Conservation (phyloP, 371 early-diverging fungal species). For the Mortierella polycephala region DNA sequence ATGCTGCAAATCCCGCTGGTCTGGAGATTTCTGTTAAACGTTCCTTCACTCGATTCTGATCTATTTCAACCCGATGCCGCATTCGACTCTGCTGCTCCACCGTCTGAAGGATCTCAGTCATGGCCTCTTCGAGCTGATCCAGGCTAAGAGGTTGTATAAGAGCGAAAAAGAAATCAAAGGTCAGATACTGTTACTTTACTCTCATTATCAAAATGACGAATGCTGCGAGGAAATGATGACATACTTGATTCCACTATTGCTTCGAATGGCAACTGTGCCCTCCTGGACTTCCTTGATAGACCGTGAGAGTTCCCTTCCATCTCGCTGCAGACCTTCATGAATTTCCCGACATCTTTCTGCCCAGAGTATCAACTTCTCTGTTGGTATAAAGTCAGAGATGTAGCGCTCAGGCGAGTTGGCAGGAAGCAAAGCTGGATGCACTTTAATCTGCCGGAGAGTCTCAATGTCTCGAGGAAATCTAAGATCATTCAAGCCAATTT, state of each 20-base stretch:
- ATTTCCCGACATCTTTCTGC: slow-evolving; percentile 50
- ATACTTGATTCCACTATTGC: slow-evolving; percentile 53
- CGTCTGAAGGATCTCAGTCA: slow-evolving; percentile 47
- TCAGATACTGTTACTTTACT: background rate
- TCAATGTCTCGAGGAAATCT: slow-evolving; percentile 56
- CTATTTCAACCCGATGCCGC: slow-evolving; percentile 32
- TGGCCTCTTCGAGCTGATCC: slow-evolving; percentile 44
- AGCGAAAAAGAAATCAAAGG: background rate
- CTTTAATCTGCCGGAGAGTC: slow-evolving; percentile 48
- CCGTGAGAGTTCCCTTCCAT: slow-evolving; percentile 39
- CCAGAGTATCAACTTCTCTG: slow-evolving; percentile 47
- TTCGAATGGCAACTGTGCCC: slow-evolving; percentile 42
- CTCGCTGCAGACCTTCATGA: slow-evolving; percentile 37
- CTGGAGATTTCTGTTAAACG: slow-evolving; percentile 28
- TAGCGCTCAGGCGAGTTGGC: slow-evolving; percentile 30
- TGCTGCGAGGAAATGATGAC: background rate
- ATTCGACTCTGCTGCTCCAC: slow-evolving; percentile 46
- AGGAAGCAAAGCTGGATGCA: slow-evolving; percentile 53
- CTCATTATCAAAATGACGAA: background rate
- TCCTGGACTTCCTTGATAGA: slow-evolving; percentile 53
- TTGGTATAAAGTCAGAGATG: slow-evolving; percentile 52
- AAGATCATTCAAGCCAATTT: background rate
- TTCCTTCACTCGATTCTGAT: slow-evolving; percentile 45
- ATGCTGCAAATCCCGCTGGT: slow-evolving; percentile 23
- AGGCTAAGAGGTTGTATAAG: slow-evolving; percentile 10